Evolutionary conservation across 108 stramenopile species (phyloP), one percentile per base, ranked within the genome.

Genomic region (Conticribra guillardii): DNA sequence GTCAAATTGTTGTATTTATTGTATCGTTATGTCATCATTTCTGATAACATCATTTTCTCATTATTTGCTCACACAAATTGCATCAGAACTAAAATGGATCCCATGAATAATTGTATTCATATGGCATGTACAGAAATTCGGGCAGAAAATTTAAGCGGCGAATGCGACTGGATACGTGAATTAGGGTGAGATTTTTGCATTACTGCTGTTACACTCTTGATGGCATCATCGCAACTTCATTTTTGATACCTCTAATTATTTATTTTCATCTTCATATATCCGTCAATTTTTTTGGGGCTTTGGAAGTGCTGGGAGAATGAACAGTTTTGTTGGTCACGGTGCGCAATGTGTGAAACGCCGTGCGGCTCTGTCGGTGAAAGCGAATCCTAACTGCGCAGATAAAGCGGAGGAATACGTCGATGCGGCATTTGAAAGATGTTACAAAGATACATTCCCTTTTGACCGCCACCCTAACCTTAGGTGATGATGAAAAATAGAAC

Each of bases 41-140:
- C 16, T 56, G 29, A 28, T 27, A 14, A 28, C 26, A 14, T 56
- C 26, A 26, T 28, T n/a, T n/a, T n/a, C n/a, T n/a, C n/a, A n/a
- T n/a, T n/a, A n/a, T n/a, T n/a, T n/a, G n/a, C n/a, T n/a, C n/a
- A n/a, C n/a, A n/a, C n/a, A n/a, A n/a, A n/a, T n/a, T n/a, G n/a
- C n/a, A n/a, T n/a, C 54, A 67, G 93, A 23, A 84, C 86, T 22
- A 94, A 90, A 64, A 70, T 83, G 68, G 82, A 83, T 50, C 78
- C 72, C n/a, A 70, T 77, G 52, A 77, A 69, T 50, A 76, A 93
- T 74, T 93, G 91, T 61, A 83, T 91, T 63, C 95, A 96, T 46
- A 60, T 96, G 71, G 96, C 96, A 2, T 96, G 96, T 60, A 94
- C 96, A 23, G 96, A 96, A 74, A 93, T 96, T 60, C 81, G 96